phyloP scores from a whole-genome alignment of 2,329 filamentous ascomycete species.

The Colletotrichum cereale region DNA sequence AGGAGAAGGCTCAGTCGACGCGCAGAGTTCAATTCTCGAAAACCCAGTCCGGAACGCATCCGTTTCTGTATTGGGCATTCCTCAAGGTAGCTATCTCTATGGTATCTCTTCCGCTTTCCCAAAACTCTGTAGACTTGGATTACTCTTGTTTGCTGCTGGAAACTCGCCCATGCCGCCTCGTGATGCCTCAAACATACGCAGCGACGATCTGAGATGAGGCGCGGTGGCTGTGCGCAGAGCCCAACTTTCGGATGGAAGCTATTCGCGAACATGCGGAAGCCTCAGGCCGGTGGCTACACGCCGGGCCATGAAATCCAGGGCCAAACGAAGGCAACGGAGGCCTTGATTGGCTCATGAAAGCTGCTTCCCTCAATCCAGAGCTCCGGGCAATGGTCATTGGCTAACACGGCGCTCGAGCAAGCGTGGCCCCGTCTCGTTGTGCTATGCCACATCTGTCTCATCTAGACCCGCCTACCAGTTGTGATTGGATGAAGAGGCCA shows the following conservation, averaged over 20 bases:
- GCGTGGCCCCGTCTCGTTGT: slow-evolving; percentile 20
- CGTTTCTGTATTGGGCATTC: background rate
- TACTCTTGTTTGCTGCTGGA: background rate
- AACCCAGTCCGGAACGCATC: slow-evolving; percentile 2
- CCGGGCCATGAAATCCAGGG: background rate
- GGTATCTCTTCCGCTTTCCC: background rate
- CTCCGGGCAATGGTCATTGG: slow-evolving; percentile 19
- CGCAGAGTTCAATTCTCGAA: background rate
- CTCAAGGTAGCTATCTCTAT: background rate
- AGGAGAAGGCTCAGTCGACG: background rate
- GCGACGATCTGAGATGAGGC: slow-evolving; percentile 4
- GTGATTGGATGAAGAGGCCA: slow-evolving; percentile 10
- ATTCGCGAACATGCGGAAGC: slow-evolving; percentile 29
- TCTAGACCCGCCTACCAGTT: background rate
- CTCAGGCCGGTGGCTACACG: slow-evolving; percentile 10
- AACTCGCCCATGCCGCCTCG: background rate
- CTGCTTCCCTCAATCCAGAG: slow-evolving; percentile 10
- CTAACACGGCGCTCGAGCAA: slow-evolving; percentile 19
- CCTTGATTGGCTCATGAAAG: slow-evolving; percentile 28
- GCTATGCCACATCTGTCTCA: slow-evolving; percentile 40
- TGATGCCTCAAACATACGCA: background rate
- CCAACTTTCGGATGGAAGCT: slow-evolving; percentile 21
- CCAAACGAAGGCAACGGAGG: background rate
- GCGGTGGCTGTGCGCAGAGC: slow-evolving; percentile 26
- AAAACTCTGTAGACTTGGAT: background rate